phyloP scores from a whole-genome alignment of 1,139 yeast genomes.

The Candida pseudoviswanathii region DNA sequence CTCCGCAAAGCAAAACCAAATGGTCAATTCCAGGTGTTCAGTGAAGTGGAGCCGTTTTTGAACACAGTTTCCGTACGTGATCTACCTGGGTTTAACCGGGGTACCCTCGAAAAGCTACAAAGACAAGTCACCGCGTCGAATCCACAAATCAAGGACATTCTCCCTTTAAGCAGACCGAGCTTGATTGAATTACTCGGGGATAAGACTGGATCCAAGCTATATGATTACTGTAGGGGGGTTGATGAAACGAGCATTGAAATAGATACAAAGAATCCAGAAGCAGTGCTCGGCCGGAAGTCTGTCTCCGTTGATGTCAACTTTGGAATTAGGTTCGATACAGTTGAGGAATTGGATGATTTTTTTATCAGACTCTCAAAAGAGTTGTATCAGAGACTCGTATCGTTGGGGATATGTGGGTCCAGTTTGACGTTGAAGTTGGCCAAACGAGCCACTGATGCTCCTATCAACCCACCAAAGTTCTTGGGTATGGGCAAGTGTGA shows the following conservation, averaged over 20 bases:
- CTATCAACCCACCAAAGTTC: slow-evolving; percentile 72
- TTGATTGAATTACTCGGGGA: slow-evolving; percentile 59
- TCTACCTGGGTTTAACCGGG: slow-evolving; percentile 85
- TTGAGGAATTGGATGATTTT: slow-evolving; percentile 65
- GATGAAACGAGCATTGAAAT: slow-evolving; percentile 62
- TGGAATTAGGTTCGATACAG: slow-evolving; percentile 76
- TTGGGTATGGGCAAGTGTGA: slow-evolving; percentile 86
- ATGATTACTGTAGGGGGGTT: slow-evolving; percentile 61
- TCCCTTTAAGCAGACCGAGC: slow-evolving; percentile 30
- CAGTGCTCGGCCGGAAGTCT: slow-evolving; percentile 60
- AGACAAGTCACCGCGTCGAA: slow-evolving; percentile 9
- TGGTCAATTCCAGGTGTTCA: slow-evolving; percentile 50
- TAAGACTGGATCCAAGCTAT: slow-evolving; percentile 68
- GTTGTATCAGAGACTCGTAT: slow-evolving; percentile 52
- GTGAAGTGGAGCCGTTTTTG: slow-evolving; percentile 39
- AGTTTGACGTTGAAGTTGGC: slow-evolving; percentile 66
- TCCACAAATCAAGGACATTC: slow-evolving; percentile 35
- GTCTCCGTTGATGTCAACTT: slow-evolving; percentile 89
- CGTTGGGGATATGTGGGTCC: slow-evolving; percentile 54
- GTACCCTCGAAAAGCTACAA: slow-evolving; percentile 32
- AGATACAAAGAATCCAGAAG: slow-evolving; percentile 47
- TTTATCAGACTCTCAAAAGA: slow-evolving; percentile 61
- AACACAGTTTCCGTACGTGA: slow-evolving; percentile 48
- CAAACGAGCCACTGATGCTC: slow-evolving; percentile 64
- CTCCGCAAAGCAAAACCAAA: slow-evolving; percentile 78